Conservation (phyloP, 2,329 filamentous ascomycete genomes). For the Aureobasidium pullulans region DNA sequence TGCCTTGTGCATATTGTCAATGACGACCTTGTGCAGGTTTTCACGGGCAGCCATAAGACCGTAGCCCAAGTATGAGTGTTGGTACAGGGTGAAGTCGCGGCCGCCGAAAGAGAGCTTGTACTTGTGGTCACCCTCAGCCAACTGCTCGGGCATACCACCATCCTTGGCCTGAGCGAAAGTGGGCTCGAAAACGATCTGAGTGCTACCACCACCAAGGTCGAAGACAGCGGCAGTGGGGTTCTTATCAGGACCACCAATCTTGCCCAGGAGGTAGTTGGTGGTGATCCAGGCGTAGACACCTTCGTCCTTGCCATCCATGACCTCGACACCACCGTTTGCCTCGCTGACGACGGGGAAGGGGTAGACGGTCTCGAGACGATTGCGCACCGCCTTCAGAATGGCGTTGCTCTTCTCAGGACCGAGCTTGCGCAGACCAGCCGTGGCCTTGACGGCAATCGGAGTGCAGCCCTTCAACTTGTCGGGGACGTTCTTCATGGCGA, state of each 20-base stretch:
- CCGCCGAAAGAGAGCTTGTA: constrained; percentile 88
- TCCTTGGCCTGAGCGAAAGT: constrained; percentile 68
- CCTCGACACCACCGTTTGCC: constrained; percentile 79
- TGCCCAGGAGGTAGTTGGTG: constrained; percentile 94
- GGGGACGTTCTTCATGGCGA: constrained; percentile 76
- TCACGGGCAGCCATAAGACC: constrained; percentile 93
- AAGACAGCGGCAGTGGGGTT: constrained; percentile 89
- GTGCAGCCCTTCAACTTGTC: constrained; percentile 86
- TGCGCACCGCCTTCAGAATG: constrained; percentile 78
- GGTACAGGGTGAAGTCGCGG: constrained; percentile 85
- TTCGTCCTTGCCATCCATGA: constrained; percentile 97
- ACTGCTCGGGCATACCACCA: constrained; percentile 76
- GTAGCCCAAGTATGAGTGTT: constrained; percentile 96
- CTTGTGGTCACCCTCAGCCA: constrained; percentile 90
- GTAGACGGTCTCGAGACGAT: constrained; percentile 76
- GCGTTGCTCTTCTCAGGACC: constrained; percentile 72
- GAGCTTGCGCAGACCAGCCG: constrained; percentile 82
- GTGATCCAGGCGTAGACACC: constrained; percentile 99
- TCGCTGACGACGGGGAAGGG: constrained; percentile 89
- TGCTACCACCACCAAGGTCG: constrained; percentile 92
- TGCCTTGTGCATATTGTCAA: constrained; percentile 62
- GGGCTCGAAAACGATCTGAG: constrained; percentile 97
- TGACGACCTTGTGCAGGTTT: constrained; percentile 67
- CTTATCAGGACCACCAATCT: constrained; percentile 88
- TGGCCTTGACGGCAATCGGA: constrained; percentile 95